Conservation (phyloP, 768 basidiomycete genomes). For the Agrocybe pediades region DNA sequence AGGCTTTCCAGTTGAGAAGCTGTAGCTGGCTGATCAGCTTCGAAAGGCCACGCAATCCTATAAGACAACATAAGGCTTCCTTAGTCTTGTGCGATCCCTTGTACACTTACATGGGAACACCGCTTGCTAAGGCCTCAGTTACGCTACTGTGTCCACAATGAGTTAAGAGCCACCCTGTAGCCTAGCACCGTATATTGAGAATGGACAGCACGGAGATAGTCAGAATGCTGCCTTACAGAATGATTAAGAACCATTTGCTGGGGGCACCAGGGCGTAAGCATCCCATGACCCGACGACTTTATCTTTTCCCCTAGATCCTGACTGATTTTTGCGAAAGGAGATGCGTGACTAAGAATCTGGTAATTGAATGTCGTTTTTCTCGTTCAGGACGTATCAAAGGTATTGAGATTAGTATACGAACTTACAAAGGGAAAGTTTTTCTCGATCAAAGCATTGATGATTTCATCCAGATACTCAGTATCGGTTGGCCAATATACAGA, state of each 20-base stretch:
- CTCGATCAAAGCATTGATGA: not conserved
- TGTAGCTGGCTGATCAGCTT: constrained; percentile 11
- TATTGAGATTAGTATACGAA: not conserved
- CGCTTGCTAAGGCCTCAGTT: constrained; percentile 12
- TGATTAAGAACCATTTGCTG: constrained; percentile 5
- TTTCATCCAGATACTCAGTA: not conserved
- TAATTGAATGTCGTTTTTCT: no score
- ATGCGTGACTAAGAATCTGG: not conserved
- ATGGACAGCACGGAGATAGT: no score
- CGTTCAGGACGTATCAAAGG: not conserved
- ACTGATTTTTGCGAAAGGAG: not conserved
- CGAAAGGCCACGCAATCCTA: constrained; percentile 18
- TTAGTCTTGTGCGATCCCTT: not conserved
- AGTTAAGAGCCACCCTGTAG: constrained; percentile 15
- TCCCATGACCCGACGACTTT: not conserved
- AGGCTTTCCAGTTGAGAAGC: constrained; percentile 10
- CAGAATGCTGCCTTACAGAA: not conserved
- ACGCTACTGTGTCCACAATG: constrained; percentile 14
- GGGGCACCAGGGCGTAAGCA: not conserved
- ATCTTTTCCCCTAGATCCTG: not conserved
- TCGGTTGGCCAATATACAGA: not conserved
- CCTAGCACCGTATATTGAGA: not conserved
- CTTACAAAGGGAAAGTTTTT: not conserved
- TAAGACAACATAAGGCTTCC: not conserved
- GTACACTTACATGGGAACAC: constrained; percentile 11